phyloP scores from a whole-genome alignment of 2,329 filamentous ascomycete species.

The Cephalotrichum gorgonifer region DNA sequence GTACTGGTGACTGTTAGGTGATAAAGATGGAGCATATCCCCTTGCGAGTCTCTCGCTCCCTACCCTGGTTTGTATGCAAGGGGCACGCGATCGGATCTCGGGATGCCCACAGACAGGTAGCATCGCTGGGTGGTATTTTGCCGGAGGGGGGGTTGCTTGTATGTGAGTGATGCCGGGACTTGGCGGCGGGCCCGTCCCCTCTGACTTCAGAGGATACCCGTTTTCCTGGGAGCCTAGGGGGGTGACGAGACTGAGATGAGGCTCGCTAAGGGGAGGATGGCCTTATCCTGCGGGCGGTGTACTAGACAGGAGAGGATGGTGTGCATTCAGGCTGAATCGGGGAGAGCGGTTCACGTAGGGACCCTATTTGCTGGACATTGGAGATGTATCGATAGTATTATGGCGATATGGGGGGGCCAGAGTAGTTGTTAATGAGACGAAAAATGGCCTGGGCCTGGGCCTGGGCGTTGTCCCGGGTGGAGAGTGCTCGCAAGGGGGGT shows the following conservation, averaged over 20 bases:
- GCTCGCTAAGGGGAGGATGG: too few relatives aligned
- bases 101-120: not conserved
- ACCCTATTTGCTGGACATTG: not conserved
- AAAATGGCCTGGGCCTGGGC: too few relatives aligned
- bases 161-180: not conserved
- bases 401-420: too few relatives aligned
- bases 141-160: not conserved
- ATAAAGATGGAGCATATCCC: not conserved
- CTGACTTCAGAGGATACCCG: too few relatives aligned
- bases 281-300: too few relatives aligned
- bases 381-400: too few relatives aligned
- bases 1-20: not conserved
- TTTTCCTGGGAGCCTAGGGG: too few relatives aligned
- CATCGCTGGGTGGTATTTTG: not conserved
- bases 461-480: too few relatives aligned
- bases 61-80: not conserved
- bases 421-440: too few relatives aligned
- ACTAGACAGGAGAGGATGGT: not conserved
- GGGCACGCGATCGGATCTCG: not conserved
- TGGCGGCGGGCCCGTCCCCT: too few relatives aligned
- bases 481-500: too few relatives aligned
- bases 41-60: not conserved
- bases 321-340: slow-evolving; percentile 2
- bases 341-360: not conserved
- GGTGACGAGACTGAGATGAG: too few relatives aligned